These are phyloP conservation scores for Kwoniella sp. DNA, from an alignment of 768 basidiomycete genomes.

Conservation along the genomic window DNA sequence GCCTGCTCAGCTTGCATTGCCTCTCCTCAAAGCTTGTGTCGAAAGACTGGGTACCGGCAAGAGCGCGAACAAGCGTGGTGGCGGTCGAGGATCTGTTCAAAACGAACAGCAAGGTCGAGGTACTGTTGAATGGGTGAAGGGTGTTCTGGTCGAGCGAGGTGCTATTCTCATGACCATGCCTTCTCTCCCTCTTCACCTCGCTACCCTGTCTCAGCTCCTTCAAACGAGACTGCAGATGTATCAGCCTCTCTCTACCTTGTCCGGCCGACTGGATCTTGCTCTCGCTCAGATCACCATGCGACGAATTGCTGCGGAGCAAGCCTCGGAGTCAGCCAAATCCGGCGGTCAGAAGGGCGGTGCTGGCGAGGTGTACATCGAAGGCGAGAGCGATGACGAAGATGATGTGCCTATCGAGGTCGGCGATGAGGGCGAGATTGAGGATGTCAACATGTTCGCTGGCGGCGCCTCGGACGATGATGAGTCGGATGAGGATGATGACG, in stretches of 20 bases:
- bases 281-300: constrained; percentile 90
- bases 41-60: constrained; percentile 80
- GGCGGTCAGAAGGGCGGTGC: constrained; percentile 65
- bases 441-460: constrained; percentile 45
- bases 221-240: constrained; percentile 78
- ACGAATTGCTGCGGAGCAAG: constrained; percentile 65
- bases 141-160: constrained; percentile 79
- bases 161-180: constrained; percentile 97
- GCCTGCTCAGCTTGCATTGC: constrained; percentile 82
- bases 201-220: constrained; percentile 75
- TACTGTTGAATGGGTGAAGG: constrained; percentile 60
- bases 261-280: constrained; percentile 89
- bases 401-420: constrained; percentile 57
- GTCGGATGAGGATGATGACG: constrained; percentile 17
- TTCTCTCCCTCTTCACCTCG: constrained; percentile 81
- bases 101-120: constrained; percentile 53
- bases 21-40: constrained; percentile 81
- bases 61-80: constrained; percentile 71
- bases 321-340: constrained; percentile 48
- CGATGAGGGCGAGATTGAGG: constrained; percentile 49
- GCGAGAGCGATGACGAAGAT: constrained; percentile 63
- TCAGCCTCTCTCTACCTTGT: constrained; percentile 78
- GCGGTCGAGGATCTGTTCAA: constrained; percentile 69
- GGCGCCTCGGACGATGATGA: constrained; percentile 18
- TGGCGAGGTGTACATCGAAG: constrained; percentile 72